Base-by-base conservation (phyloP, 2,329 filamentous ascomycete species). In the Cercospora sp. region DNA sequence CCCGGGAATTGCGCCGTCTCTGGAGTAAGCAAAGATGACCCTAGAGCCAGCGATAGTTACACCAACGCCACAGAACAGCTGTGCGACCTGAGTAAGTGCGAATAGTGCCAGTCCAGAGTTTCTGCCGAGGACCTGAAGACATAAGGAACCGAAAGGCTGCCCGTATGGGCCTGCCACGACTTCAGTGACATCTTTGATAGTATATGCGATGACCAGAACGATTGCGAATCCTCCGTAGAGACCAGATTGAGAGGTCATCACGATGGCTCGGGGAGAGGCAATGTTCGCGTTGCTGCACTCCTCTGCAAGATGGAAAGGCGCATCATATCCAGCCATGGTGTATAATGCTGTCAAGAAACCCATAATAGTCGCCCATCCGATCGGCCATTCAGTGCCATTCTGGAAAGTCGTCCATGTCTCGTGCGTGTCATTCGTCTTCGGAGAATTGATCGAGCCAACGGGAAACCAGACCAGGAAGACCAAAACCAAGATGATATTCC, bases 271-370 rank as follows among this genome's bases (percentile, higher is more conserved):
- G 8, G 77, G 76, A 1, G 72, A 72, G 10, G 76, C 76, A 20
- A 78, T 73, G 58, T 77, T 77, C 42, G 75, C 74, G 61, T 78
- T 78, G 51, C 69, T 70, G 70, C 76, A 78, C 68, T 78, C 77
- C 68, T 78, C 76, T 13, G 74, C 74, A 4, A 78, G 69, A 42
- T 78, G 76, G 60, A 78, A 77, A 4, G 77, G 77, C 1, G 76
- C 73, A 60, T 78, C 77, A 60, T 76, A 78, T 23, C 74, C 73
- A 23, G 69, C 64, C 82, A 89, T 89, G 5, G 81, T 74, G 28
- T 77, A 79, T 2, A 78, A 79, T 6, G 83, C 74, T 23, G 81
- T 81, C 7, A 84, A 70, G 51, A 83, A 84, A 64, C 71, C 70
- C 48, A 84, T 75, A 0, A 84, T 74, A 31, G 72, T 71, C 3